These are phyloP conservation scores for Coemansia sp. DNA, from an alignment of 192 early-diverging fungal species.

Conservation along the genomic window DNA sequence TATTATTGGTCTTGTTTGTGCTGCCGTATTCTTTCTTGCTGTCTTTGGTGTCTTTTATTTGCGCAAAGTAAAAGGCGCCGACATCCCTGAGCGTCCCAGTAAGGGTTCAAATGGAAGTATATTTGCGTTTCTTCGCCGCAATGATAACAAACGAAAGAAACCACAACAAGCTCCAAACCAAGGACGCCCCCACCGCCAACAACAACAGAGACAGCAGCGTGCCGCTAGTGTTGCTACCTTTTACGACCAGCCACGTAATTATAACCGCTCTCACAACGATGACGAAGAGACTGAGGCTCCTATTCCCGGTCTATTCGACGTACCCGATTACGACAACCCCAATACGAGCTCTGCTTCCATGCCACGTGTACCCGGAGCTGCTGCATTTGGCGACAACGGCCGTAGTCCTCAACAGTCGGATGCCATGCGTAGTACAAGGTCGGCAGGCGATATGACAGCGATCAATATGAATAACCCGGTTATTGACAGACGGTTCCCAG, in stretches of 20 bases:
- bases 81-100: neutral
- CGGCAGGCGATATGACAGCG: neutral
- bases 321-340: neutral
- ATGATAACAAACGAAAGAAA: neutral
- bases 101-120: neutral
- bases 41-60: neutral
- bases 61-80: neutral
- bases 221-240: neutral
- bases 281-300: neutral
- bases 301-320: neutral
- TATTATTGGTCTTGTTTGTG: neutral
- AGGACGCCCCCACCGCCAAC: neutral
- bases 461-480: neutral
- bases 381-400: neutral
- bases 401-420: neutral
- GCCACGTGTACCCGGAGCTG: neutral
- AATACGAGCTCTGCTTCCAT: neutral
- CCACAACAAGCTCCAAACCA: neutral
- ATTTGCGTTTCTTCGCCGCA: neutral
- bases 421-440: neutral
- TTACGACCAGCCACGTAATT: neutral
- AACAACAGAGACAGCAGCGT: neutral
- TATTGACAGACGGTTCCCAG: neutral
- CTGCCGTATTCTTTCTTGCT: conserved; percentile 3
- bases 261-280: too few species aligned